These are phyloP conservation scores for Phialophora tarda DNA, from an alignment of 2,329 filamentous ascomycete genomes.

Conservation along the genomic window DNA sequence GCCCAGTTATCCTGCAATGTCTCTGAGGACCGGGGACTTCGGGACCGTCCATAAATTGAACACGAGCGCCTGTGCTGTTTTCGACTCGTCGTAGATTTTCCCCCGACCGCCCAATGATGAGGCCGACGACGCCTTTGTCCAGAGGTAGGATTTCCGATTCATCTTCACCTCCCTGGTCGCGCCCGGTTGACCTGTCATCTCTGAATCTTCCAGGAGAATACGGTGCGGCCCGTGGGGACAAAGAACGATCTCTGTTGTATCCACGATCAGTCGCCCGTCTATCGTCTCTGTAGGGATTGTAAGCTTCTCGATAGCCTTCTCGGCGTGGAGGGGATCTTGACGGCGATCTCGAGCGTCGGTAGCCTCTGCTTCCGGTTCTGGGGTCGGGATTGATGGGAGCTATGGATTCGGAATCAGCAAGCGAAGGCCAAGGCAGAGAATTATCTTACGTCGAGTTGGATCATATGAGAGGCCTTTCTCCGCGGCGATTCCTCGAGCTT, in stretches of 20 bases:
- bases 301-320: constrained; percentile 74
- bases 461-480: constrained; percentile 71
- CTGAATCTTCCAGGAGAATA: constrained; percentile 41
- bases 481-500: constrained; percentile 79
- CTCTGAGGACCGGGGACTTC: constrained; percentile 74
- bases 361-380: constrained; percentile 56
- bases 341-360: constrained; percentile 66
- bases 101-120: constrained; percentile 89
- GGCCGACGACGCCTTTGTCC: constrained; percentile 82
- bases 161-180: constrained; percentile 59
- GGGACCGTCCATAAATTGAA: constrained; percentile 82
- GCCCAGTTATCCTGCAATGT: constrained; percentile 84
- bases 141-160: constrained; percentile 83
- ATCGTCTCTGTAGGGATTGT: constrained; percentile 85
- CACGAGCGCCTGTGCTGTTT: constrained; percentile 77
- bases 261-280: constrained; percentile 65
- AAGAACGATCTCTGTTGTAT: constrained; percentile 73
- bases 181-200: constrained; percentile 65
- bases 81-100: constrained; percentile 89
- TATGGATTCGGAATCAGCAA: constrained; percentile 4
- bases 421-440: background rate
- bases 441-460: constrained; percentile 44
- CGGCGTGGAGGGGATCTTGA: constrained; percentile 76
- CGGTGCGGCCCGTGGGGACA: constrained; percentile 67
- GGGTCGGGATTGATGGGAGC: constrained; percentile 35